Evolutionary conservation across 257 asterid genomes (phyloP).

Genomic region (Coffea canephora): DNA sequence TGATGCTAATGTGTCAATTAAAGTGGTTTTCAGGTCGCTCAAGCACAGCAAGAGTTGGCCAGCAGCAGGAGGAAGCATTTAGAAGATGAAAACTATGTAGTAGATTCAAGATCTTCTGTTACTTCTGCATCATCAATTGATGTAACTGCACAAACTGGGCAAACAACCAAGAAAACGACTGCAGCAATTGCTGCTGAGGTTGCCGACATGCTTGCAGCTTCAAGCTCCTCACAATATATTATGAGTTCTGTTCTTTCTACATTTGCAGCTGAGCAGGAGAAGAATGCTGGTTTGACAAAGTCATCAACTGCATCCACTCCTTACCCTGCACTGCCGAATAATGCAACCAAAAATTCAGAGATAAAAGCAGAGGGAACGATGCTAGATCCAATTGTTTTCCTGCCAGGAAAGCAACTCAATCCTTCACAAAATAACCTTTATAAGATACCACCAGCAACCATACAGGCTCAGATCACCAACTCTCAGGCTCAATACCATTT

Average conservation of each 20-base stretch:
- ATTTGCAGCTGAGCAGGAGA: slow-evolving; percentile 88
- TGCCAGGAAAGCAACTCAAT: slow-evolving; percentile 31
- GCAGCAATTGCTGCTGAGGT: slow-evolving; percentile 87
- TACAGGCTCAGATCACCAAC: slow-evolving; percentile 41
- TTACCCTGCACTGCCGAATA: slow-evolving; percentile 25
- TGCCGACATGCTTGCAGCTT: slow-evolving; percentile 82
- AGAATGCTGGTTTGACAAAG: slow-evolving; percentile 58
- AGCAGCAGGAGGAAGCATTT: slow-evolving; percentile 46
- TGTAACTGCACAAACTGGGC: slow-evolving; percentile 31
- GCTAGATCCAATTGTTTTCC: slow-evolving; percentile 41
- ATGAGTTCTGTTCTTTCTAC: slow-evolving; percentile 85
- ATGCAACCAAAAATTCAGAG: slow-evolving; percentile 26
- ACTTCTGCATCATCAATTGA: slow-evolving; percentile 23
- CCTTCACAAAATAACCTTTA: slow-evolving; percentile 46
- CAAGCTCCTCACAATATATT: slow-evolving; percentile 83
- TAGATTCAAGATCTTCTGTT: slow-evolving; percentile 36
- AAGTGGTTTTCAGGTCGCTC: slow-evolving; percentile 61
- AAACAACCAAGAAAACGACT: slow-evolving; percentile 56
- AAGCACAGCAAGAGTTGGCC: slow-evolving; percentile 72
- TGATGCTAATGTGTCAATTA: slow-evolving; percentile 8
- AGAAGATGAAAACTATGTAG: slow-evolving; percentile 49
- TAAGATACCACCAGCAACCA: slow-evolving; percentile 36
- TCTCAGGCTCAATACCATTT: slow-evolving; percentile 56
- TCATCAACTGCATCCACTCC: slow-evolving; percentile 46
- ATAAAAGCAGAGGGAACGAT: slow-evolving; percentile 31